phyloP scores from a whole-genome alignment of 1,139 yeast species.

The Citeromyces siamensis region DNA sequence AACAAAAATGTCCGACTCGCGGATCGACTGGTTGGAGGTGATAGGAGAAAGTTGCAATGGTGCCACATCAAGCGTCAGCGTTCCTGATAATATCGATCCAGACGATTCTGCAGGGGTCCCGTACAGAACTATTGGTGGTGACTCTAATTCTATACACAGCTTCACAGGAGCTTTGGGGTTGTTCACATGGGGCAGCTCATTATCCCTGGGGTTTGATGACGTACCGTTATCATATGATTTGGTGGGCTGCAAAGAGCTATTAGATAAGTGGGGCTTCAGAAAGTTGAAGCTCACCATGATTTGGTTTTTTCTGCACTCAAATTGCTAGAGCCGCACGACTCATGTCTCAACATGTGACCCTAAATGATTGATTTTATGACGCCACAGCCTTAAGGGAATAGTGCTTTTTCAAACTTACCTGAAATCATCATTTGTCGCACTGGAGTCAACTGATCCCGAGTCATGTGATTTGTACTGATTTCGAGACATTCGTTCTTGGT shows the following conservation, averaged over 20 bases:
- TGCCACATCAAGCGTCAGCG: constrained; percentile 26
- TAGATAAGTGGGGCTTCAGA: background rate
- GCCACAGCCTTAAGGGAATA: too few species aligned
- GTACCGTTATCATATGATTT: background rate
- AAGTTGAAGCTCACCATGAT: constrained; percentile 2
- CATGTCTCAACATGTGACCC: too few species aligned
- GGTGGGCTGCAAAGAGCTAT: background rate
- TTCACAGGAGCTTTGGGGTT: constrained; percentile 23
- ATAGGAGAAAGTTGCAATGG: background rate
- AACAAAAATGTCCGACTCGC: constrained; percentile 15
- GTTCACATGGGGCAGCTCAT: constrained; percentile 3
- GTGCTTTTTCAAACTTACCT: too few species aligned
- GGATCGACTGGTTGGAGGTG: background rate
- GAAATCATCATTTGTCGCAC: too few species aligned
- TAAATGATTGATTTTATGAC: too few species aligned
- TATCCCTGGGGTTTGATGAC: background rate
- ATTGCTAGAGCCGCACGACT: too few species aligned
- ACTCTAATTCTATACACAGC: constrained; percentile 58
- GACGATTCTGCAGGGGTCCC: constrained; percentile 71
- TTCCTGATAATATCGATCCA: constrained; percentile 80
- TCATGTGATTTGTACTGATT: too few species aligned
- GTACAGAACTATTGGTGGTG: constrained; percentile 82
- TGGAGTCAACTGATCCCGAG: too few species aligned
- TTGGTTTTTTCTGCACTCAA: too few species aligned
- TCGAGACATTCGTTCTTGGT: too few species aligned